Conservation (phyloP, 306 rosid species). For the Prunus fruticosa region DNA sequence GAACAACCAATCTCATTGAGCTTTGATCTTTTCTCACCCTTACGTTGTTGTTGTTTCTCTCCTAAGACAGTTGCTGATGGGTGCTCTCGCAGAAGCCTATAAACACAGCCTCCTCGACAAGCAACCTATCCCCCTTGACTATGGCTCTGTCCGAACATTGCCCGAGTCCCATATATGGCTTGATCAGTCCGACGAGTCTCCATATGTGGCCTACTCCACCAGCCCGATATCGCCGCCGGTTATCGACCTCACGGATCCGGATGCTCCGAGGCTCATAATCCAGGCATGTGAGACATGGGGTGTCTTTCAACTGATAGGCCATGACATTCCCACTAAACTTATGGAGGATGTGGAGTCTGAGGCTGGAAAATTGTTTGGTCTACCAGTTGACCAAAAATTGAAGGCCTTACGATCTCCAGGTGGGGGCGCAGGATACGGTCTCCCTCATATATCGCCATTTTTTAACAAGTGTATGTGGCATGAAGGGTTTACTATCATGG, state of each 20-base stretch:
- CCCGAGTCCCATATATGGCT: conserved; percentile 82
- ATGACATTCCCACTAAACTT: conserved; percentile 42
- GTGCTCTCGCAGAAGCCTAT: conserved; percentile 43
- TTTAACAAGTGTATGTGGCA: conserved; percentile 77
- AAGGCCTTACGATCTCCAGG: conserved; percentile 49
- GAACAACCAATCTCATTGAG: too few species aligned
- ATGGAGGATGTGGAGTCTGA: conserved; percentile 40
- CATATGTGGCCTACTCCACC: conserved; percentile 4
- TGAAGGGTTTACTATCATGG: conserved; percentile 80
- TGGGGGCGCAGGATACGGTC: conserved; percentile 60
- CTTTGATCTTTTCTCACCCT: too few species aligned
- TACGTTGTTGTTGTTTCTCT: too few species aligned
- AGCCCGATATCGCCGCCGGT: conserved; percentile 32
- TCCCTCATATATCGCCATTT: conserved; percentile 55
- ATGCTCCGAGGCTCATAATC: conserved; percentile 40
- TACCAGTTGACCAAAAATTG: conserved; percentile 47
- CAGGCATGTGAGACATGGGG: conserved; percentile 78
- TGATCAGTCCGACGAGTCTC: conserved; percentile 1
- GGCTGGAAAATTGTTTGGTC: conserved; percentile 45
- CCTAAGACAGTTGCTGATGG: conserved; percentile 27
- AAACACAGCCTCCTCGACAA: conserved; percentile 34
- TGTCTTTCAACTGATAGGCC: conserved; percentile 57
- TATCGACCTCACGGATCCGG: conserved; percentile 53
- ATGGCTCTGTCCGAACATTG: conserved; percentile 34
- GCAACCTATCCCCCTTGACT: conserved; percentile 62